Base-by-base conservation (phyloP, 176 grass and related monocot genomes). In the Canna indica region DNA sequence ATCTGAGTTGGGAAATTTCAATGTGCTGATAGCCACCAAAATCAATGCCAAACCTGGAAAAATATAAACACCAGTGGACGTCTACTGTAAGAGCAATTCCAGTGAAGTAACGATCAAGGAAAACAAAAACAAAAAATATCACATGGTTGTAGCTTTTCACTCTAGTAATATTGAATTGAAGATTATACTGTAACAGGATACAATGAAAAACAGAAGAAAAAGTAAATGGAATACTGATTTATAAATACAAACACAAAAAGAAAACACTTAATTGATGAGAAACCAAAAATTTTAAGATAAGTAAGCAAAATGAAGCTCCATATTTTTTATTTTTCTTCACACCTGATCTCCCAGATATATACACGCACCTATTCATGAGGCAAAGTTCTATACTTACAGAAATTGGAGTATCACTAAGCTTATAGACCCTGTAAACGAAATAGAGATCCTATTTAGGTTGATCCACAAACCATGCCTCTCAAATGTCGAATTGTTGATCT, bases 41-140 rank as follows among this genome's bases (percentile, higher is more conserved):
- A 56, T 81, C 84, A 36, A 93, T 17, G 32, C 88, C 83, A 71
- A 76, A 97, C 65, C 94, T 97, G 69, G 28, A 79, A 74, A 77
- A 0, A 15, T 39, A 34, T 70, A 78, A 70, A 44, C 24, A 56
- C 0, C 67, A 72, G 80, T 71, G 47, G 61, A 54, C 12, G 59
- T 1, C 5, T 32, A 31, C 15, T 26, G 28, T 32, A 5, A 62
- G 50, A n/a, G 50, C 3, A n/a, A 26, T 62, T 17, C 27, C 30
- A 28, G 17, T 34, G 15, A 30, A 34, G 29, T 31, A 32, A 12
- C 15, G 16, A 15, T 68, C 18, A 79, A 36, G 25, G 0, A 2
- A 30, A 59, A 26, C n/a, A 62, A 8, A 18, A 38, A 64, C 9
- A 6, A 24, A 38, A 0, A 14, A 10, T n/a, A 25, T 54, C 22